Conservation (phyloP, 1,284 basidiomycete species). For the Waitea zeae region DNA sequence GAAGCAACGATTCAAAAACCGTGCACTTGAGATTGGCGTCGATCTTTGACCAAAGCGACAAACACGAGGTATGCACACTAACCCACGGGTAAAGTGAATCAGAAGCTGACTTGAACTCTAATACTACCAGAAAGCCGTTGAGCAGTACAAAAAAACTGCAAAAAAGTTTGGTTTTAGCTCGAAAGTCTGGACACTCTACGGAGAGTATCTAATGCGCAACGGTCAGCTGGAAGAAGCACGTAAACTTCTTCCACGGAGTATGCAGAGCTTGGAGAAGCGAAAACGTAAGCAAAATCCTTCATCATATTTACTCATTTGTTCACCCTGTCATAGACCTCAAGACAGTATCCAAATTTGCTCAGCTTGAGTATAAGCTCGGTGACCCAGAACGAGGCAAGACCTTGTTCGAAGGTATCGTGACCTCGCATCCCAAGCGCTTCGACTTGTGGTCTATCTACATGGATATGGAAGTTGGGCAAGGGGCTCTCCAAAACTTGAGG, state of each 20-base stretch:
- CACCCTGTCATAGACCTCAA: constrained; percentile 54
- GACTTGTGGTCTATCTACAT: constrained; percentile 96
- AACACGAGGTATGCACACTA: constrained; percentile 43
- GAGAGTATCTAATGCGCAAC: constrained; percentile 62
- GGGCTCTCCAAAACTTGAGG: constrained; percentile 65
- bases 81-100: too few species aligned
- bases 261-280: constrained; percentile 87
- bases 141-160: constrained; percentile 66
- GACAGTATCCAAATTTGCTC: constrained; percentile 87
- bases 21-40: constrained; percentile 73
- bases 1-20: constrained; percentile 86
- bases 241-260: constrained; percentile 71
- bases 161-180: constrained; percentile 90
- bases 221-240: constrained; percentile 69
- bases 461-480: constrained; percentile 79
- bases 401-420: constrained; percentile 91
- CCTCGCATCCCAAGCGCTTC: constrained; percentile 85
- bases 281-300: constrained; percentile 55
- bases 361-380: constrained; percentile 89
- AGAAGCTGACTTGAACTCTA: neutral
- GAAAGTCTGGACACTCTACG: constrained; percentile 85
- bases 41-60: constrained; percentile 75
- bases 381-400: constrained; percentile 92
- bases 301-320: neutral
- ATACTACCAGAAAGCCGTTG: constrained; percentile 60